phyloP scores from a whole-genome alignment of 495 filamentous ascomycete genomes.

The Aspergillus homomorphus region DNA sequence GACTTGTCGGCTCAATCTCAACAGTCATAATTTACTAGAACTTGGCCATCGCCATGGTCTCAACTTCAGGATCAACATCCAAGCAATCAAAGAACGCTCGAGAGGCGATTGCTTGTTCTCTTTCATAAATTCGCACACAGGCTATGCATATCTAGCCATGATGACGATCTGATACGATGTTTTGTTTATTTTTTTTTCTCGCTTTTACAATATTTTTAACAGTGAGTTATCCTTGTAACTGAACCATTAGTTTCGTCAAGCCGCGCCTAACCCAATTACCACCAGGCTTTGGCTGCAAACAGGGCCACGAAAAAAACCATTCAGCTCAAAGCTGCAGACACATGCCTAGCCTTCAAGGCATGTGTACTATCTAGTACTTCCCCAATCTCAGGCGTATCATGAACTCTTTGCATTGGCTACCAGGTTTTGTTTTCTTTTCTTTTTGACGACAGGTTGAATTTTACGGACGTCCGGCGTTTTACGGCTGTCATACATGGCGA shows the following conservation, averaged over 20 bases:
- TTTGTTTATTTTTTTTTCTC: background rate
- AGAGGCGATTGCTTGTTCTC: background rate
- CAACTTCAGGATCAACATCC: background rate
- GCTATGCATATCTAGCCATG: background rate
- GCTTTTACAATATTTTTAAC: background rate
- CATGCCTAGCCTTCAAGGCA: too few relatives aligned
- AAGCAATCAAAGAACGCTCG: background rate
- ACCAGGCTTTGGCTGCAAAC: too few relatives aligned
- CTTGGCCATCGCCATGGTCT: background rate
- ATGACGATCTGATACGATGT: background rate
- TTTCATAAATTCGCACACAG: background rate
- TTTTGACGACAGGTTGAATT: background rate
- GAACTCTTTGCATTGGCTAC: background rate
- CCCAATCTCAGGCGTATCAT: too few relatives aligned
- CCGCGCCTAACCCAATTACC: too few relatives aligned
- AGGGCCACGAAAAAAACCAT: too few relatives aligned
- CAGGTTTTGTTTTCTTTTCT: background rate
- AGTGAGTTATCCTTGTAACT: background rate
- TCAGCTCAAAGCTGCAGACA: too few relatives aligned
- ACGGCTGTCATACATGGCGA: background rate
- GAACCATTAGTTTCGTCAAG: too few relatives aligned
- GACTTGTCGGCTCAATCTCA: constrained; percentile 8
- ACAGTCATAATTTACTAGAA: background rate
- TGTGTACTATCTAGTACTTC: too few relatives aligned
- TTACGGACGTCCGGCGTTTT: background rate